Evolutionary conservation across 352 stramenopile species (phyloP), one percentile per base, ranked within the genome.

Genomic region (Nothophytophthora sp.): DNA sequence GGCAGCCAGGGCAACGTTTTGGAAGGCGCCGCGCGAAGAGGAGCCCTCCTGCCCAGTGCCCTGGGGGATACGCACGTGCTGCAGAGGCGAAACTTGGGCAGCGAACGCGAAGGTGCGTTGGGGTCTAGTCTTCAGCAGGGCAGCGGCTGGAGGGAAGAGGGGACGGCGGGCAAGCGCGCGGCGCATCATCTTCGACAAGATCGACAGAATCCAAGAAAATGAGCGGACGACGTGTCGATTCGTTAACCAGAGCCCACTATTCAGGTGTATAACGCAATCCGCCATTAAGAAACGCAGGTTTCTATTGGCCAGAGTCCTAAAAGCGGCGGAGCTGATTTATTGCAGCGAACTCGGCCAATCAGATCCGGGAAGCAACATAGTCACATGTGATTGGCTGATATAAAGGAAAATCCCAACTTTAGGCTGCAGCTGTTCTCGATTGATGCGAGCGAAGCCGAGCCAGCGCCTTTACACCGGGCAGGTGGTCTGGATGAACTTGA

Each of bases 401-500:
- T 3, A 13, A 15, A n/a, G 35, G 4, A 27, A 10, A n/a, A n/a
- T n/a, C n/a, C n/a, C n/a, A n/a, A n/a, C n/a, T n/a, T n/a, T n/a
- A n/a, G n/a, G n/a, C n/a, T 27, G 33, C 10, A 28, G 5, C 9
- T 42, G 35, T n/a, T n/a, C n/a, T n/a, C n/a, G n/a, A n/a, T n/a
- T n/a, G n/a, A n/a, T n/a, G n/a, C n/a, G n/a, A n/a, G n/a, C n/a
- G n/a, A n/a, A n/a, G n/a, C n/a, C n/a, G 22, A 38, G 33, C 33
- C 33, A 38, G 18, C 6, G 15, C 12, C 19, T 44, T 49, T 76
- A 80, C 63, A 59, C 47, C 11, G 73, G 73, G 39, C 67, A 73
- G 30, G 70, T 75, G 18, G 61, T 85, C 59, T 82, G 67, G 34
- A 85, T 74, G 62, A 85, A 85, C 50, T 80, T 82, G 62, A 82